These are phyloP conservation scores for Tylopilus cervinicoccineus DNA, from an alignment of 768 basidiomycete genomes.

Conservation along the genomic window DNA sequence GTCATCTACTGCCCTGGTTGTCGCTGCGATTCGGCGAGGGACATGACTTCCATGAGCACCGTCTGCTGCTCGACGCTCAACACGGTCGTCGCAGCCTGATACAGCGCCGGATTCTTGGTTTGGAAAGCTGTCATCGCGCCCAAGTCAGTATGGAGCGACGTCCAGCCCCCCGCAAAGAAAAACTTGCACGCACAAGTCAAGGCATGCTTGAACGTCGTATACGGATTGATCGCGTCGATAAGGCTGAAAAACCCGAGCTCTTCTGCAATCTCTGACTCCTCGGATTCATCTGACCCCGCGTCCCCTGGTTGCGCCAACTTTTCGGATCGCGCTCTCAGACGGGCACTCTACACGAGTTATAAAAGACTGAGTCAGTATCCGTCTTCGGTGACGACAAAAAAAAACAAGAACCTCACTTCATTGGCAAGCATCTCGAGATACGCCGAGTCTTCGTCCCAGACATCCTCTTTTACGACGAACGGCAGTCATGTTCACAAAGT, in stretches of 20 bases:
- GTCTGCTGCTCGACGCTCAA: conserved; percentile 76
- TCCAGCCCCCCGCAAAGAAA: neutral
- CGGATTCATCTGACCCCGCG: conserved; percentile 38
- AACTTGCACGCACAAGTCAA: conserved; percentile 51
- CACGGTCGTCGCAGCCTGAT: conserved; percentile 70
- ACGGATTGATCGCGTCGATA: conserved; percentile 75
- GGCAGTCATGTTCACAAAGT: neutral
- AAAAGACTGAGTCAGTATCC: neutral
- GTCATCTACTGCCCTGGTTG: conserved; percentile 7
- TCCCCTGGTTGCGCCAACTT: conserved; percentile 28
- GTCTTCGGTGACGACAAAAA: neutral
- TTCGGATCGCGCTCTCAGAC: conserved; percentile 62
- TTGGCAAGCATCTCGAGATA: conserved; percentile 84
- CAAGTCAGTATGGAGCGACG: neutral
- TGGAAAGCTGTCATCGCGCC: conserved; percentile 50
- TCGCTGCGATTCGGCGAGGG: conserved; percentile 48
- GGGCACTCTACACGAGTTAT: conserved; percentile 77
- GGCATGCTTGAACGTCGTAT: conserved; percentile 73
- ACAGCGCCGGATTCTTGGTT: conserved; percentile 59
- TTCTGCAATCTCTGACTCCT: conserved; percentile 67
- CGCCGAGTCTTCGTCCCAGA: conserved; percentile 87
- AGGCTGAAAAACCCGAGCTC: conserved; percentile 86
- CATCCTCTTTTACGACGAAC: conserved; percentile 59
- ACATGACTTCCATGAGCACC: conserved; percentile 82
- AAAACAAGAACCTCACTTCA: conserved; percentile 47